Percentiles rank a stretch among this genome's conserved stretches.
Conservation (phyloP, 1,284 basidiomycete species). For the Melanopsichium pennsylvanicum region DNA sequence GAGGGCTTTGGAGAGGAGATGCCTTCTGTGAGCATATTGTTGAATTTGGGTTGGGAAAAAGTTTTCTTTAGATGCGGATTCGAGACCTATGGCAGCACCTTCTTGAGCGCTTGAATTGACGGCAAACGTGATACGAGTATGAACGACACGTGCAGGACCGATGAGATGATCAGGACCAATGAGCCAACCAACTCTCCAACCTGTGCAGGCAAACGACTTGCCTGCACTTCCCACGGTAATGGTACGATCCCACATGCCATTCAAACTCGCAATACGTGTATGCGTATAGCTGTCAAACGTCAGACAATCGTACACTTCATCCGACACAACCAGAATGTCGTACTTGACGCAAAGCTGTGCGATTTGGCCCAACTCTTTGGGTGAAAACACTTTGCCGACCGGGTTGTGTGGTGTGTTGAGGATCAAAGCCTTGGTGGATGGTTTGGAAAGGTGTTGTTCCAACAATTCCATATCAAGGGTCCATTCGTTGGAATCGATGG, state of each 20-base stretch:
- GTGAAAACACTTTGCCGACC: constrained; percentile 82
- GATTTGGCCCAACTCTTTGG: constrained; percentile 81
- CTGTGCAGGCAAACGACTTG: constrained; percentile 91
- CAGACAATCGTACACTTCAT: constrained; percentile 93
- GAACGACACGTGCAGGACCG: constrained; percentile 83
- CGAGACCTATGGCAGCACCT: constrained; percentile 71
- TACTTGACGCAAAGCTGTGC: constrained; percentile 87
- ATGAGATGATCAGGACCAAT: constrained; percentile 86
- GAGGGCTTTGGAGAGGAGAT: constrained; percentile 78
- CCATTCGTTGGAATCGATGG: constrained; percentile 65
- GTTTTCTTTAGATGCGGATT: constrained; percentile 73
- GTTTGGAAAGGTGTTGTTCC: constrained; percentile 77
- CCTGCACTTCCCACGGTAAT: constrained; percentile 83
- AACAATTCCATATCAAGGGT: constrained; percentile 73
- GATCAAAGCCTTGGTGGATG: constrained; percentile 74
- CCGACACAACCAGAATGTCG: constrained; percentile 90
- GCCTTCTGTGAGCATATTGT: constrained; percentile 83
- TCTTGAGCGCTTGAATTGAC: constrained; percentile 86
- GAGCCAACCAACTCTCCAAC: constrained; percentile 97
- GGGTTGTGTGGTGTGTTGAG: constrained; percentile 78
- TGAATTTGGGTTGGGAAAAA: constrained; percentile 82
- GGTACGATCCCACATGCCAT: constrained; percentile 94
- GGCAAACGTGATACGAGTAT: constrained; percentile 93
- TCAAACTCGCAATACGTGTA: constrained; percentile 79
- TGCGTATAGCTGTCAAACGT: constrained; percentile 88